A percentile compares a stretch with the other conserved stretches of the same genome.
Conservation (phyloP, 768 basidiomycete genomes). For the Boletus coccyginus region DNA sequence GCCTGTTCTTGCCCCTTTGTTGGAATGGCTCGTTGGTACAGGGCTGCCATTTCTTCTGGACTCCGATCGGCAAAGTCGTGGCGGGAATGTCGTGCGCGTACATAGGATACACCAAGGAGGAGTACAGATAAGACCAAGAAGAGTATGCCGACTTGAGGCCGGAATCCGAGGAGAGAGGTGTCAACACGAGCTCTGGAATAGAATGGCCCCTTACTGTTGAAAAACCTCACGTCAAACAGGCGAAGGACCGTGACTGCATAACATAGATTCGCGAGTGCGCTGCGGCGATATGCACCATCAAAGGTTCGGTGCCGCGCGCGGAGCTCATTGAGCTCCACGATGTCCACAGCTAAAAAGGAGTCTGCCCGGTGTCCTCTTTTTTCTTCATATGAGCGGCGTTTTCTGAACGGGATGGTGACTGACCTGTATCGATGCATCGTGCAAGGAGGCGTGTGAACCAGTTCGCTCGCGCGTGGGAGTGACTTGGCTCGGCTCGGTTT, state of each 20-base stretch:
- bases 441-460: constrained; percentile 14
- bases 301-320: constrained; percentile 81
- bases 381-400: not conserved
- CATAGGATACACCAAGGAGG: constrained; percentile 55
- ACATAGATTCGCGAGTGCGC: constrained; percentile 69
- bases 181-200: not conserved
- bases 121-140: constrained; percentile 61
- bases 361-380: constrained; percentile 44
- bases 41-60: constrained; percentile 30
- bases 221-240: constrained; percentile 75
- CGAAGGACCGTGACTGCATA: constrained; percentile 73
- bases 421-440: constrained; percentile 28
- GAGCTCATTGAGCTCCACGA: constrained; percentile 66
- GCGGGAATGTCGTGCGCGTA: constrained; percentile 61
- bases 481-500: constrained; percentile 16
- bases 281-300: constrained; percentile 77
- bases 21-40: constrained; percentile 39
- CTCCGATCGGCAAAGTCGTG: constrained; percentile 75
- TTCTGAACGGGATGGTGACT: not conserved
- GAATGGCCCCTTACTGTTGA: constrained; percentile 51
- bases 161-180: not conserved
- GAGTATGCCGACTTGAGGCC: constrained; percentile 50
- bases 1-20: constrained; percentile 61
- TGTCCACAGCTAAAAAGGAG: constrained; percentile 52
- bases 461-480: constrained; percentile 6